Conservation (phyloP, 2,329 filamentous ascomycete species). For the Pseudocercospora fijiensis region DNA sequence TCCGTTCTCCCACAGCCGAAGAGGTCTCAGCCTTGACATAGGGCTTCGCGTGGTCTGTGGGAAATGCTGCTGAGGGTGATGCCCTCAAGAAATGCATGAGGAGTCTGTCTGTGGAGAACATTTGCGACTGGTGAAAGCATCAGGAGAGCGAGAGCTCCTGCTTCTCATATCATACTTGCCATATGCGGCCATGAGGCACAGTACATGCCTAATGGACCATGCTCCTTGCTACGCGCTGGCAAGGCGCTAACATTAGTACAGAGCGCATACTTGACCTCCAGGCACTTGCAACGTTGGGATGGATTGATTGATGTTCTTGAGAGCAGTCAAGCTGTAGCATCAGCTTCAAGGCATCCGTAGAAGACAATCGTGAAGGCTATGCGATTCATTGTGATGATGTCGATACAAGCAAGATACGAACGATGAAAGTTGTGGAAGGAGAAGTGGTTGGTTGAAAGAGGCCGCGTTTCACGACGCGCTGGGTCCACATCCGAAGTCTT, state of each 20-base stretch:
- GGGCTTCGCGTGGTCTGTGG: no score
- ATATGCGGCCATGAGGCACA: conserved; percentile 18
- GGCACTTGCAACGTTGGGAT: background rate
- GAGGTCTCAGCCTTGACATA: no score
- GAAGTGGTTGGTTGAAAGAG: background rate
- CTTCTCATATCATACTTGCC: conserved; percentile 12
- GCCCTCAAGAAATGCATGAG: background rate
- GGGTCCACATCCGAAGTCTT: background rate
- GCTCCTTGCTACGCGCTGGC: conserved; percentile 4
- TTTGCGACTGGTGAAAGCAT: no score
- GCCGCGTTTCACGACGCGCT: background rate
- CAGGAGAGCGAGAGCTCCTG: no score
- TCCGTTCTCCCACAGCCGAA: no score
- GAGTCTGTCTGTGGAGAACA: no score
- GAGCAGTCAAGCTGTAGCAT: background rate
- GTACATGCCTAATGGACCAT: conserved; percentile 7
- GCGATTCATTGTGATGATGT: background rate
- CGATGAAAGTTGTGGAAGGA: background rate
- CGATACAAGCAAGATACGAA: background rate
- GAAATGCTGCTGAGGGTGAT: background rate
- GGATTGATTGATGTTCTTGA: background rate
- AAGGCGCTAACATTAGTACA: conserved; percentile 2
- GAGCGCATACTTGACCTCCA: background rate
- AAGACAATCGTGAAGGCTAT: background rate
- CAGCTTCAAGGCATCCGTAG: background rate